A percentile compares a stretch with the other conserved stretches of the same genome.
Evolutionary conservation across 2,329 filamentous ascomycete genomes (phyloP).

Genomic region (Ramularia endophylla): DNA sequence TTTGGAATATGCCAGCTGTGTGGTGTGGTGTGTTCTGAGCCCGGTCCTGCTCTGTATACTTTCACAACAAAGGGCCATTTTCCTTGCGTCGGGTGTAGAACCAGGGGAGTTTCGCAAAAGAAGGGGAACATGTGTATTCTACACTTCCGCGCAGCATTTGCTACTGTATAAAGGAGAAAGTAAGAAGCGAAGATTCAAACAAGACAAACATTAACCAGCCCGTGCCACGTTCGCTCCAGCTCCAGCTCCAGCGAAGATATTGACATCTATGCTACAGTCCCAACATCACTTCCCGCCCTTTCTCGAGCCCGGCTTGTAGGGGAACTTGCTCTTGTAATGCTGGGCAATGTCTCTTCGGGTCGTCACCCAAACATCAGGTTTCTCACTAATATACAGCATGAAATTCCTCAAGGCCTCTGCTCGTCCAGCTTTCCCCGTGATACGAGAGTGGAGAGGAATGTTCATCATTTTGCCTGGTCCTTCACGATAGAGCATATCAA

Average conservation of each 20-base stretch:
- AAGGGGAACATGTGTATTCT: slow-evolving; percentile 13
- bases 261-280: too few relatives aligned
- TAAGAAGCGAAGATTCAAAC: slow-evolving; percentile 7
- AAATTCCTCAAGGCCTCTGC: slow-evolving; percentile 37
- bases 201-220: neutral
- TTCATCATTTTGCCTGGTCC: slow-evolving; percentile 41
- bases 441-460: slow-evolving; percentile 37
- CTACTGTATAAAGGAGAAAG: slow-evolving; percentile 19
- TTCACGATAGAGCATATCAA: slow-evolving; percentile 38
- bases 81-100: slow-evolving; percentile 21
- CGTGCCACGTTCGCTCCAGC: too few relatives aligned
- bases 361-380: slow-evolving; percentile 41
- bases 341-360: slow-evolving; percentile 39
- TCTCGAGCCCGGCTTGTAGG: slow-evolving; percentile 27
- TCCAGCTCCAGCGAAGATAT: too few relatives aligned
- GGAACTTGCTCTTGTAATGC: slow-evolving; percentile 36
- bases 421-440: slow-evolving; percentile 37
- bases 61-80: slow-evolving; percentile 8
- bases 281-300: slow-evolving; percentile 4
- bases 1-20: slow-evolving; percentile 1
- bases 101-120: slow-evolving; percentile 7
- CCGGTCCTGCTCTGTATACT: neutral
- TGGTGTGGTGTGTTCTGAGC: too few relatives aligned
- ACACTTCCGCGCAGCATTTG: slow-evolving; percentile 3
- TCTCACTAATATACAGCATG: slow-evolving; percentile 35